phyloP scores from a whole-genome alignment of 1,139 yeast species.

The Scheffersomyces titani region DNA sequence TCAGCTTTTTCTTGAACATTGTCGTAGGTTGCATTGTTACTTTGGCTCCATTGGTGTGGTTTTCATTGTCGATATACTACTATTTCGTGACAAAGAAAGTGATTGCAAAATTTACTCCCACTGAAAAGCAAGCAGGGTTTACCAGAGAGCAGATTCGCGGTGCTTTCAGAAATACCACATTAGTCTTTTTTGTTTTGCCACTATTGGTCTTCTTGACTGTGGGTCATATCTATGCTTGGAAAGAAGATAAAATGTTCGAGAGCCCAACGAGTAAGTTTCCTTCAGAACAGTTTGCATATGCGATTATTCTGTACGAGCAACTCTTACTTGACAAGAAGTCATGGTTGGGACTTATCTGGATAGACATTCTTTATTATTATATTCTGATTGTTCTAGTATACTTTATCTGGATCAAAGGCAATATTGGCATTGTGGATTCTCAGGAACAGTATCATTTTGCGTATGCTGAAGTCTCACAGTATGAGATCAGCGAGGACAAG shows the following conservation, averaged over 20 bases:
- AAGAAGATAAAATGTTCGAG: constrained; percentile 1
- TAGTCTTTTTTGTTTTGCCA: constrained; percentile 33
- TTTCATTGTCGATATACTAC: constrained; percentile 11
- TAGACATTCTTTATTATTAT: constrained; percentile 16
- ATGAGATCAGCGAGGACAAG: constrained; percentile 24
- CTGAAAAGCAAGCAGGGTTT: constrained; percentile 18
- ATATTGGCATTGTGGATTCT: constrained; percentile 32
- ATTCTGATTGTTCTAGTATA: constrained; percentile 23
- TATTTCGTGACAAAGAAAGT: constrained; percentile 31
- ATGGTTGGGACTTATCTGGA: constrained; percentile 12
- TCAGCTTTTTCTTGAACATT: neutral
- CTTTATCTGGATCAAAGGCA: constrained; percentile 37
- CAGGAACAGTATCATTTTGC: constrained; percentile 18
- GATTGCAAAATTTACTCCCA: constrained; percentile 34
- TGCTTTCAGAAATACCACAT: constrained; percentile 32
- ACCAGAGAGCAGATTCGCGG: constrained; percentile 21
- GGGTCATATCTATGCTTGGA: constrained; percentile 1
- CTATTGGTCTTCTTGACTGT: constrained; percentile 14
- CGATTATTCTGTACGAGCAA: neutral
- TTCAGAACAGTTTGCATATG: neutral
- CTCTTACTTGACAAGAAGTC: neutral
- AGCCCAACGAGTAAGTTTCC: neutral
- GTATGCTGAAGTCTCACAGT: constrained; percentile 18
- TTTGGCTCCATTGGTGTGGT: neutral
- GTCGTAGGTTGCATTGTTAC: neutral